Conservation (phyloP, 768 basidiomycete genomes). For the Russula ochroleuca region DNA sequence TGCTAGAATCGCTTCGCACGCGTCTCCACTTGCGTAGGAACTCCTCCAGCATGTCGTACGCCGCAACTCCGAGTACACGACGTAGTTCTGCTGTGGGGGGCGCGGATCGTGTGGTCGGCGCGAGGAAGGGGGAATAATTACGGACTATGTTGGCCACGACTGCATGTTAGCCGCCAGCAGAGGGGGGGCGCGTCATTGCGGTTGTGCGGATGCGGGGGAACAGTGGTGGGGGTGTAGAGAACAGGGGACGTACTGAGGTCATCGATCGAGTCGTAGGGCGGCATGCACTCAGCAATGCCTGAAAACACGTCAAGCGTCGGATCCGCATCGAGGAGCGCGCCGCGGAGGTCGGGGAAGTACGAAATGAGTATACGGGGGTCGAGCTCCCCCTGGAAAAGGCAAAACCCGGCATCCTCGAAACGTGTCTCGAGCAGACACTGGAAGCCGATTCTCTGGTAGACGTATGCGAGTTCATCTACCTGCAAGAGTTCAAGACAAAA, state of each 20-base stretch:
- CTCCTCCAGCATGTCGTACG: slow-evolving; percentile 68
- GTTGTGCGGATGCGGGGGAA: slow-evolving; percentile 28
- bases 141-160: slow-evolving; percentile 86
- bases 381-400: slow-evolving; percentile 73
- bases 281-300: slow-evolving; percentile 71
- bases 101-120: slow-evolving; percentile 61
- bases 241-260: slow-evolving; percentile 72
- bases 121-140: slow-evolving; percentile 86
- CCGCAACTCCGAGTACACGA: slow-evolving; percentile 57
- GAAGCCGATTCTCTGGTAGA: slow-evolving; percentile 80
- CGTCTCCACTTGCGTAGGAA: slow-evolving; percentile 62
- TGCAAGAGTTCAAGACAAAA: slow-evolving; percentile 30
- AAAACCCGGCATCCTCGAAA: slow-evolving; percentile 77
- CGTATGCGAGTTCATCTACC: slow-evolving; percentile 67
- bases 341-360: slow-evolving; percentile 74
- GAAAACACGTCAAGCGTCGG: slow-evolving; percentile 68
- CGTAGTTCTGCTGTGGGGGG: slow-evolving; percentile 67
- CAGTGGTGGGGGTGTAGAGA: slow-evolving; percentile 4
- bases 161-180: slow-evolving; percentile 65
- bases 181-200: slow-evolving; percentile 32
- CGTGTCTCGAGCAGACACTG: slow-evolving; percentile 72
- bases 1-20: slow-evolving; percentile 40
- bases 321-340: slow-evolving; percentile 49
- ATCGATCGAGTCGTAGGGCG: slow-evolving; percentile 63
- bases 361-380: slow-evolving; percentile 81